These are phyloP conservation scores for Hypomyces rosellus DNA, from an alignment of 2,329 filamentous ascomycete genomes.

Conservation along the genomic window DNA sequence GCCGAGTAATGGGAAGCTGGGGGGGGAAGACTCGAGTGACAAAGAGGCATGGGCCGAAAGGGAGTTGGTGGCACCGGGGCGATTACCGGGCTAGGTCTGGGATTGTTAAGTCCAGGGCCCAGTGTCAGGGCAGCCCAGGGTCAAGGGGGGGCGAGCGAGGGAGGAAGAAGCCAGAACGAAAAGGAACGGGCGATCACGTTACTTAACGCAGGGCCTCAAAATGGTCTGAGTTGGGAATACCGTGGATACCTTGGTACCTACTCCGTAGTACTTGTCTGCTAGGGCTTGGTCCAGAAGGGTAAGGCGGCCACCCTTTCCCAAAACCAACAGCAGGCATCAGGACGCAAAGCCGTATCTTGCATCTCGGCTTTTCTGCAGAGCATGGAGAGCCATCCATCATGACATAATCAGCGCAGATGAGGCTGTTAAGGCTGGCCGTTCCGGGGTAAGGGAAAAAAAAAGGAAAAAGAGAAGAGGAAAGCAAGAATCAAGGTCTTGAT, in stretches of 20 bases:
- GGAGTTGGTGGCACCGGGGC: background rate
- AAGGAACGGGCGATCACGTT: constrained; percentile 9
- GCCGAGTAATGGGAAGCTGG: background rate
- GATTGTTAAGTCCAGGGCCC: background rate
- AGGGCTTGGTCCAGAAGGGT: background rate
- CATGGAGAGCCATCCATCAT: constrained; percentile 5
- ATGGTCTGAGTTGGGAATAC: no score
- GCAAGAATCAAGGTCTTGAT: no score
- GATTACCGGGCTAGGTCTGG: background rate
- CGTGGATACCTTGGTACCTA: no score
- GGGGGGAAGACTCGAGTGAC: background rate
- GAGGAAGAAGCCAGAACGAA: background rate
- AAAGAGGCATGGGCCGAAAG: constrained; percentile 1
- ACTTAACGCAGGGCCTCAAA: constrained; percentile 3
- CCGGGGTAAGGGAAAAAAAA: background rate
- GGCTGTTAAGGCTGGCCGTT: background rate
- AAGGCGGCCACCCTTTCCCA: background rate
- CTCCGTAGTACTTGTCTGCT: no score
- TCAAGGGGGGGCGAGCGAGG: background rate
- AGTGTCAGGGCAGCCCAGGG: background rate
- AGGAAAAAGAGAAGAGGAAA: no score
- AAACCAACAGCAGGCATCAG: background rate
- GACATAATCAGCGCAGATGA: constrained; percentile 6
- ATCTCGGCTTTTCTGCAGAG: constrained; percentile 10
- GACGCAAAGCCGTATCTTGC: constrained; percentile 8